Evolutionary conservation across 345 rosid genomes (phyloP).

Genomic region (Mercurialis annua): DNA sequence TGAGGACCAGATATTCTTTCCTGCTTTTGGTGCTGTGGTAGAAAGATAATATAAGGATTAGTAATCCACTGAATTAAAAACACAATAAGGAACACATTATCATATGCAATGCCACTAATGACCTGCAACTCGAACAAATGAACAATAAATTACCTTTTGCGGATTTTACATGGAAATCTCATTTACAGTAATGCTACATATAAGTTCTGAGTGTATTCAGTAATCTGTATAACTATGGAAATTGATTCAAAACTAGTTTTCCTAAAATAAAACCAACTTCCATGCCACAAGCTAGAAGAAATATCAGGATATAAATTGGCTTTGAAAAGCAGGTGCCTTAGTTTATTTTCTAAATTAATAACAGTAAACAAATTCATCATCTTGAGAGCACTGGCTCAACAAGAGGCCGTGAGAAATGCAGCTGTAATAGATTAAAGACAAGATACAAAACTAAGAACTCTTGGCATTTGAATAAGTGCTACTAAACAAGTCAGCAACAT

Average conservation of each 20-base stretch:
- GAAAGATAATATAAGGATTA: background rate
- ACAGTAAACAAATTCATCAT: too few relatives aligned
- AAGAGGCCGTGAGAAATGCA: too few relatives aligned
- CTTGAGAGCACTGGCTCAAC: too few relatives aligned
- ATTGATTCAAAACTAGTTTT: too few relatives aligned
- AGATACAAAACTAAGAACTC: background rate
- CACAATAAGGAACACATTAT: background rate
- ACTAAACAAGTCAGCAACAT: background rate
- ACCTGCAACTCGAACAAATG: background rate
- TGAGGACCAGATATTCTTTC: conserved; percentile 83
- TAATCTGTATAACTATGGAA: too few relatives aligned
- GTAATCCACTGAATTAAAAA: background rate
- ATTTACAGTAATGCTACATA: background rate
- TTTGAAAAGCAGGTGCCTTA: too few relatives aligned
- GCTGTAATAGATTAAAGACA: too few relatives aligned
- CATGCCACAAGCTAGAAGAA: too few relatives aligned
- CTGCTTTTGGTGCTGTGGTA: conserved; percentile 61
- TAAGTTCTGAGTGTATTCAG: too few relatives aligned
- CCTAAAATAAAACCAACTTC: too few relatives aligned
- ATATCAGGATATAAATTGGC: too few relatives aligned
- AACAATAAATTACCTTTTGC: background rate
- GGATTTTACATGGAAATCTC: background rate
- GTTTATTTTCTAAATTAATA: too few relatives aligned
- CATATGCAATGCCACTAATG: background rate
- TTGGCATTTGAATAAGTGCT: background rate